Evolutionary conservation across 805 yeast species (phyloP), one percentile per base, ranked within the genome.

Genomic region (Metschnikowia shivogae): DNA sequence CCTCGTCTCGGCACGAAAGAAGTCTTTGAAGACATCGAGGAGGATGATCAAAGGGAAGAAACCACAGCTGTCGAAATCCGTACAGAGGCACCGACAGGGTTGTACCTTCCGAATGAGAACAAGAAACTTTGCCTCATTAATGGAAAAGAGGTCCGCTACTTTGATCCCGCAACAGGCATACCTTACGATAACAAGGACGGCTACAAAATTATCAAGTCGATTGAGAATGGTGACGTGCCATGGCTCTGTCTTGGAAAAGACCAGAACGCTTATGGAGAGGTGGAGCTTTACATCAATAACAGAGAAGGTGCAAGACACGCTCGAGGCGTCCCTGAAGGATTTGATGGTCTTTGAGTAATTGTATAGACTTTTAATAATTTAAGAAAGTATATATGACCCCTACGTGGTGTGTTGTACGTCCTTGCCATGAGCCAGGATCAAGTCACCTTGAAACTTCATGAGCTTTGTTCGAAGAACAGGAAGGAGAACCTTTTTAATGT

Each of bases 321-420:
- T 0, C 77, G 77, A 49, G 96, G 95, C 6, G 96, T 89, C 10
- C 97, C 97, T 1, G 85, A 83, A 43, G 95, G 95, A 6, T 89
- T 89, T 63, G 79, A 68, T 51, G 65, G 50, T n/a, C 44, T 41
- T 34, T 46, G 31, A 24, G 20, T 22, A 24, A 28, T 11, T 22
- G 3, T 22, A 29, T 37, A n/a, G 22, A 19, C 6, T 27, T 27
- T 27, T 36, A 14, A 22, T 13, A n/a, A 19, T 19, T 30, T 29
- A 24, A 20, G 12, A 37, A 12, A 6, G 6, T 24, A 10, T 30
- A n/a, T 12, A 17, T 24, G 36, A 17, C 29, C 19, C 14, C 22
- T 14, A 34, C 11, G 58, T 48, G 34, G 48, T 43, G 44, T 82
- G 85, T 58, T 82, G 84, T 45, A 86, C 72, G 46, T 80, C 83